Percentiles rank a stretch among this genome's conserved stretches.
Evolutionary conservation across 2,329 filamentous ascomycete species (phyloP).

Genomic region (Corynespora cassiicola): DNA sequence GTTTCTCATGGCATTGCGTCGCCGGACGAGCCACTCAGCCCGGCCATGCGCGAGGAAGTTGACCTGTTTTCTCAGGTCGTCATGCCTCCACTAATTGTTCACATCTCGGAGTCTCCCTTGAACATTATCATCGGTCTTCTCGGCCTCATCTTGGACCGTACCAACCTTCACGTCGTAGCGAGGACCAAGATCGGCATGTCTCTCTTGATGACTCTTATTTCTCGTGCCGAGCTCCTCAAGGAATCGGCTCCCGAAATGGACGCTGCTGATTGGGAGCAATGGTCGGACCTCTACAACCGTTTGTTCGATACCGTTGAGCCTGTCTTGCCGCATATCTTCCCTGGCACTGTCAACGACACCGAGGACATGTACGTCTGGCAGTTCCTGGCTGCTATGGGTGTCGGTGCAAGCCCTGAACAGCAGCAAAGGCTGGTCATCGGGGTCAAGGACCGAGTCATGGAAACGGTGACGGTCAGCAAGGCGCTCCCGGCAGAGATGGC

Average conservation of each 20-base stretch:
- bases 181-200: constrained; percentile 87
- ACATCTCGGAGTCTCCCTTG: constrained; percentile 88
- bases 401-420: constrained; percentile 90
- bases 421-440: constrained; percentile 93
- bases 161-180: constrained; percentile 83
- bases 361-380: constrained; percentile 99
- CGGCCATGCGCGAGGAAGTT: constrained; percentile 83
- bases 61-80: constrained; percentile 89
- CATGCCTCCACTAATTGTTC: constrained; percentile 87
- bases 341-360: constrained; percentile 84
- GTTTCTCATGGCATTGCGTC: constrained; percentile 80
- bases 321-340: constrained; percentile 84
- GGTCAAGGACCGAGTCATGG: constrained; percentile 97
- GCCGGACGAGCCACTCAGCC: constrained; percentile 72
- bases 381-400: constrained; percentile 92
- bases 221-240: constrained; percentile 91
- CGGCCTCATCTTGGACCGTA: constrained; percentile 79
- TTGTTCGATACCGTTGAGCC: constrained; percentile 90
- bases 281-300: constrained; percentile 81
- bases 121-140: constrained; percentile 91
- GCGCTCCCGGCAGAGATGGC: constrained; percentile 87
- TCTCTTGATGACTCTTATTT: constrained; percentile 92
- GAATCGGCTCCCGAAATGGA: constrained; percentile 73
- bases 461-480: constrained; percentile 88
- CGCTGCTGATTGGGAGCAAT: constrained; percentile 74